Percentiles rank a stretch among this genome's conserved stretches.
phyloP scores from a whole-genome alignment of 805 yeast species.

The Kurtzmaniella fragi region DNA sequence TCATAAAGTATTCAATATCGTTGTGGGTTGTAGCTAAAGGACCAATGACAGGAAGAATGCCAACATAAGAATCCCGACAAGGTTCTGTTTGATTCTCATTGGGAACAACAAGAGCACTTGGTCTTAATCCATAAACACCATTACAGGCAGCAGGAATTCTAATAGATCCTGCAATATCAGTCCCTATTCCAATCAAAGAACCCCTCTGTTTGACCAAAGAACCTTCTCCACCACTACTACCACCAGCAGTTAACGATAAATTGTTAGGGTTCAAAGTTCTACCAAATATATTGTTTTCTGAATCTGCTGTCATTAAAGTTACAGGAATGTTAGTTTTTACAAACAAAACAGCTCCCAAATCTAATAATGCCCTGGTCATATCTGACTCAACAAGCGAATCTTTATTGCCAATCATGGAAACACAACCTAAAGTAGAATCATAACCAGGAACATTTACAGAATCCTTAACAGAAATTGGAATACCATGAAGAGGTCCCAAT shows the following conservation, averaged over 20 bases:
- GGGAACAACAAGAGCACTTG: no score
- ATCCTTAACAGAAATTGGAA: slow-evolving; percentile 19
- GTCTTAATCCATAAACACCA: slow-evolving; percentile 18
- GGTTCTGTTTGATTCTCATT: no score
- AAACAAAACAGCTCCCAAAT: slow-evolving; percentile 15
- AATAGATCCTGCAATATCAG: slow-evolving; percentile 23
- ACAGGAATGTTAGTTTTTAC: slow-evolving; percentile 19
- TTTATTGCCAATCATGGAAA: slow-evolving; percentile 12
- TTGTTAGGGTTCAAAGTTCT: slow-evolving; percentile 17
- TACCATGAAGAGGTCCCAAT: slow-evolving; percentile 13
- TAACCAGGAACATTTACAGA: slow-evolving; percentile 14
- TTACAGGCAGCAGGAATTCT: slow-evolving; percentile 17
- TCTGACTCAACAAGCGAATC: slow-evolving; percentile 16
- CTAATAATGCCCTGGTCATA: slow-evolving; percentile 9
- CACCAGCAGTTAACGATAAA: slow-evolving; percentile 16
- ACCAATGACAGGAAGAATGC: slow-evolving; percentile 41
- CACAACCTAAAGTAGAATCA: slow-evolving; percentile 13
- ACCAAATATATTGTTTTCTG: slow-evolving; percentile 14
- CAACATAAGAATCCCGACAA: no score
- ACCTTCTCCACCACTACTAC: slow-evolving; percentile 24
- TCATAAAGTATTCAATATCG: slow-evolving; percentile 48
- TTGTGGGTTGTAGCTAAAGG: slow-evolving; percentile 43
- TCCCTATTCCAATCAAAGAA: slow-evolving; percentile 18
- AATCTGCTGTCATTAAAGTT: slow-evolving; percentile 18
- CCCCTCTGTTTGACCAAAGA: slow-evolving; percentile 15